Conservation (phyloP, 371 early-diverging fungal genomes). For the Lichtheimia ramosa region DNA sequence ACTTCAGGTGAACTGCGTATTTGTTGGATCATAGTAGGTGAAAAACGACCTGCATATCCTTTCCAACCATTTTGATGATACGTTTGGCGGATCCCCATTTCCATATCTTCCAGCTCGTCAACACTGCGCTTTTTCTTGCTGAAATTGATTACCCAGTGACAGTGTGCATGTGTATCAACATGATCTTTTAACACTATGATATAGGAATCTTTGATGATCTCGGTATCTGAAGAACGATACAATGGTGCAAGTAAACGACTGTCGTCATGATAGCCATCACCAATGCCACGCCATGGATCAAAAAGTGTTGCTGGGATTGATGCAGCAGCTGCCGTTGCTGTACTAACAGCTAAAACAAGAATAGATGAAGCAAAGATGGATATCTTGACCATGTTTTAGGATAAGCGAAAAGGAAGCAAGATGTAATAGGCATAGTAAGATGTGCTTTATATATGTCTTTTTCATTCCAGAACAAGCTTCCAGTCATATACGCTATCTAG, state of each 20-base stretch:
- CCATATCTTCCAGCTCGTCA: conserved; percentile 23
- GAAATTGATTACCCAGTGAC: conserved; percentile 28
- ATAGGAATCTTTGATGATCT: conserved; percentile 75
- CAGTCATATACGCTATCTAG: no score
- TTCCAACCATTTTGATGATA: conserved; percentile 72
- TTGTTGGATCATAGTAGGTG: conserved; percentile 60
- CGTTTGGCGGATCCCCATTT: conserved; percentile 66
- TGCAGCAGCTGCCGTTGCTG: background rate
- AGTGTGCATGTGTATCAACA: conserved; percentile 30
- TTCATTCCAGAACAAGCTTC: no score
- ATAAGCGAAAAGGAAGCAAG: no score
- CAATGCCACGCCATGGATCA: no score
- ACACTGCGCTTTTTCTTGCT: conserved; percentile 5
- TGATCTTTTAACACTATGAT: conserved; percentile 82
- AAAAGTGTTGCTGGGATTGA: conserved; percentile 3
- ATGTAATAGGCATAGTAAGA: no score
- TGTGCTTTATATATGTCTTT: no score
- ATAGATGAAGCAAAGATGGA: conserved; percentile 18
- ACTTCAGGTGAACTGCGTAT: conserved; percentile 74
- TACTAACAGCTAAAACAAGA: conserved; percentile 10
- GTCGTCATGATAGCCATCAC: background rate
- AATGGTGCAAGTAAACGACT: conserved; percentile 57
- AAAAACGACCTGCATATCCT: conserved; percentile 84
- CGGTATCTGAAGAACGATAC: conserved; percentile 60
- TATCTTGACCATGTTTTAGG: conserved; percentile 9